Conservation (phyloP, 805 yeast genomes). For the Wickerhamiella lipophila region DNA sequence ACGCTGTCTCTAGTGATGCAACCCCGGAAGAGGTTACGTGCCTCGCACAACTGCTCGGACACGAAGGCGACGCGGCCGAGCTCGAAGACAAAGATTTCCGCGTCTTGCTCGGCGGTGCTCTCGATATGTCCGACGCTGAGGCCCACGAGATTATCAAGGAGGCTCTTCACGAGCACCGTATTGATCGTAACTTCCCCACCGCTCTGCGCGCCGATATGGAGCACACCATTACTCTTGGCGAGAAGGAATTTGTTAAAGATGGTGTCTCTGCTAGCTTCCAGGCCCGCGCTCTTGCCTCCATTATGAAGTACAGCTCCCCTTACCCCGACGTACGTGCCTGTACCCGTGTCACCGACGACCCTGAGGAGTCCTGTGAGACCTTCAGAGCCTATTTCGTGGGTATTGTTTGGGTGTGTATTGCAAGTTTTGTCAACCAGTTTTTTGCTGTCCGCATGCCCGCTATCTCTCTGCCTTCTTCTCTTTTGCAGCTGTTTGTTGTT, state of each 20-base stretch:
- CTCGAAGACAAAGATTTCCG: constrained; percentile 3
- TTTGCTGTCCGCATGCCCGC: constrained; percentile 47
- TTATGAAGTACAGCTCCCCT: constrained; percentile 36
- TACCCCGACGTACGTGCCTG: constrained; percentile 50
- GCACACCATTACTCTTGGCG: background rate
- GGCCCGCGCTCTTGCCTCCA: constrained; percentile 33
- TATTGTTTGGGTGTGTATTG: constrained; percentile 40
- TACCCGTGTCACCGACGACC: constrained; percentile 39
- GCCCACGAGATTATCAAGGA: background rate
- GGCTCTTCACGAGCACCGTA: constrained; percentile 3
- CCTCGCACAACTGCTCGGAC: constrained; percentile 2
- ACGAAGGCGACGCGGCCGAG: background rate
- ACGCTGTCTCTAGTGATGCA: background rate
- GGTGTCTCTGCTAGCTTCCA: constrained; percentile 1
- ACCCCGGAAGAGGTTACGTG: constrained; percentile 1
- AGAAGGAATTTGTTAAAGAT: background rate
- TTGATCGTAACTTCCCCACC: constrained; percentile 10
- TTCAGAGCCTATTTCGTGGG: constrained; percentile 40
- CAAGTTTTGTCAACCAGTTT: constrained; percentile 44
- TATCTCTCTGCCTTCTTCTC: constrained; percentile 37
- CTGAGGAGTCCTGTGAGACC: constrained; percentile 34
- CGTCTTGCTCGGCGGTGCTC: background rate
- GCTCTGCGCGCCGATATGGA: constrained; percentile 1
- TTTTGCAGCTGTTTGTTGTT: constrained; percentile 46
- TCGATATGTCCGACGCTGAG: background rate